Evolutionary conservation across 805 yeast species (phyloP).

Genomic region (Schizosaccharomyces octosporus): DNA sequence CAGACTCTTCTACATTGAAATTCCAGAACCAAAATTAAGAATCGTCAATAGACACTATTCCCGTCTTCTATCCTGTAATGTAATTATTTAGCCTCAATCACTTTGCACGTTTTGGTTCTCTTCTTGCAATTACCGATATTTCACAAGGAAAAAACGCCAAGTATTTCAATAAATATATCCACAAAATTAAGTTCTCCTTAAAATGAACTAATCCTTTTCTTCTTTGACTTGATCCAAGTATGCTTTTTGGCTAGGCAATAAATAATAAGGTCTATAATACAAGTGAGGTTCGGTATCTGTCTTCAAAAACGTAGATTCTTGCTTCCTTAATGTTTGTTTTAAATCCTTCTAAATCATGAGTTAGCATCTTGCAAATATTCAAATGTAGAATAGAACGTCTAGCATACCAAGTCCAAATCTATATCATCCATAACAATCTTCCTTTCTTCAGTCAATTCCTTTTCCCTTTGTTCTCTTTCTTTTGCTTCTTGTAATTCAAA

Average conservation of each 20-base stretch:
- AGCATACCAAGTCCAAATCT: neutral
- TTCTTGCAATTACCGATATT: too few species aligned
- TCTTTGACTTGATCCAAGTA: neutral
- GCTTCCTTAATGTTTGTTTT: neutral
- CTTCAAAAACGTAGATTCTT: neutral
- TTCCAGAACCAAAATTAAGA: too few species aligned
- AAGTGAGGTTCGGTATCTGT: neutral
- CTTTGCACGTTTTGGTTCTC: too few species aligned
- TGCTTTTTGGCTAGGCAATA: neutral
- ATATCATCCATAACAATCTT: neutral
- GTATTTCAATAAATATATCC: too few species aligned
- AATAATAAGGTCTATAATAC: neutral
- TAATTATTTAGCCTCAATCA: too few species aligned
- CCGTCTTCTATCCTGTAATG: too few species aligned
- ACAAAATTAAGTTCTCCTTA: neutral
- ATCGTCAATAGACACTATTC: too few species aligned
- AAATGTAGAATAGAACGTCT: too few species aligned
- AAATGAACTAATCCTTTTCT: neutral
- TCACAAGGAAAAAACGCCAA: too few species aligned
- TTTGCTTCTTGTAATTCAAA: neutral
- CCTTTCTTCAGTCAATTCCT: neutral
- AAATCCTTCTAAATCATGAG: neutral
- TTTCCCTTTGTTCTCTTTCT: neutral
- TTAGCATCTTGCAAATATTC: too few species aligned
- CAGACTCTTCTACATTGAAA: too few species aligned